Evolutionary conservation across 108 stramenopile species (phyloP).

Genomic region (Skeletonema marinoi): DNA sequence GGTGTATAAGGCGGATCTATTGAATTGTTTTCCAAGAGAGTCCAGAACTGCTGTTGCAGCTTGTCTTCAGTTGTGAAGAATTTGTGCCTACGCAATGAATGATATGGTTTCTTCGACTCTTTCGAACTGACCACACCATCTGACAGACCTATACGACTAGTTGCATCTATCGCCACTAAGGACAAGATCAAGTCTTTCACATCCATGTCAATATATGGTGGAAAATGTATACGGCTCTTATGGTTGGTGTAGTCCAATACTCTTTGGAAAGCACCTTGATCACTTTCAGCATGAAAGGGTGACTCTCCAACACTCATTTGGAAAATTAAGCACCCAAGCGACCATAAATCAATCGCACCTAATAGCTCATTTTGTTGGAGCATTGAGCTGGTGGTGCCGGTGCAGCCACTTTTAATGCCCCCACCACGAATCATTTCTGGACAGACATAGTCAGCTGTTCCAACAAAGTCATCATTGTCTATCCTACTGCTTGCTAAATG

Average conservation of each 20-base stretch:
- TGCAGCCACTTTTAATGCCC: background rate
- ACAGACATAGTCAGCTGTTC: conserved; percentile 41
- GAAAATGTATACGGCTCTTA: conserved; percentile 11
- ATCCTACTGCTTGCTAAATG: background rate
- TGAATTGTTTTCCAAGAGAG: conserved; percentile 3
- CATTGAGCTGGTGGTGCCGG: background rate
- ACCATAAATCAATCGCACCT: conserved; percentile 46
- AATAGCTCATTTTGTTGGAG: background rate
- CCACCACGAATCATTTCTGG: conserved; percentile 54
- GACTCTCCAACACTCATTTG: conserved; percentile 43
- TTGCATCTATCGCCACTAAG: conserved; percentile 6
- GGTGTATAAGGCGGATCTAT: conserved; percentile 21
- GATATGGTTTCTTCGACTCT: background rate
- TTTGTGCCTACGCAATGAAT: conserved; percentile 18
- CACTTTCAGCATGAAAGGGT: conserved; percentile 44
- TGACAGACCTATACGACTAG: conserved; percentile 9
- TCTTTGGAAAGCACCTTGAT: conserved; percentile 31
- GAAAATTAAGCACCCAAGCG: conserved; percentile 47
- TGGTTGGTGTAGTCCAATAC: conserved; percentile 28
- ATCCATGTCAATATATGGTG: background rate
- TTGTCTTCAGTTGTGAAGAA: conserved; percentile 12
- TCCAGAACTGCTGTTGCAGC: conserved; percentile 7
- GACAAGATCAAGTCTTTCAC: conserved; percentile 11
- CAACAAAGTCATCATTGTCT: conserved; percentile 23
- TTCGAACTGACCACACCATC: conserved; percentile 12